Conservation (phyloP, 73 alveolate genomes). For the Strombidium stylifer region DNA sequence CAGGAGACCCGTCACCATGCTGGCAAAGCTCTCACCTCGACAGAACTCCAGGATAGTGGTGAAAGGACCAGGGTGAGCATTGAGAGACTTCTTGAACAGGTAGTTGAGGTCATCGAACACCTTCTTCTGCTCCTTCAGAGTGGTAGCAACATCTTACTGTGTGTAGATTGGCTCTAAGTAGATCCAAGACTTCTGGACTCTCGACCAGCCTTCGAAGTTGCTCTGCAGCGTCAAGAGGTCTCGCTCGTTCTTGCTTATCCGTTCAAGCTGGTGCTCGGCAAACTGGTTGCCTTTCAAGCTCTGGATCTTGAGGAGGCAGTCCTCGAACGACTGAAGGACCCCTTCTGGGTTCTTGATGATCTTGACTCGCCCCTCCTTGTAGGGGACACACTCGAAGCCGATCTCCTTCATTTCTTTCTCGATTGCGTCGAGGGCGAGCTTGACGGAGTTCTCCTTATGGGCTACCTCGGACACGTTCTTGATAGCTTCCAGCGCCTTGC, state of each 20-base stretch:
- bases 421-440: conserved; percentile 52
- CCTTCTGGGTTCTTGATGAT: conserved; percentile 48
- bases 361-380: conserved; percentile 49
- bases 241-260: conserved; percentile 49
- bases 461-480: conserved; percentile 63
- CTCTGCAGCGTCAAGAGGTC: conserved; percentile 64
- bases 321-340: conserved; percentile 45
- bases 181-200: conserved; percentile 88
- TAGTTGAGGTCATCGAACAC: conserved; percentile 84
- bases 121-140: conserved; percentile 87
- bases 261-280: conserved; percentile 44
- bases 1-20: conserved; percentile 71
- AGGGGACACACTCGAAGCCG: conserved; percentile 39
- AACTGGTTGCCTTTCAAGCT: conserved; percentile 39
- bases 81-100: conserved; percentile 83
- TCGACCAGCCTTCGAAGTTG: conserved; percentile 93
- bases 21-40: conserved; percentile 59
- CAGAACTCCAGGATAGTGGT: conserved; percentile 92
- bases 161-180: conserved; percentile 93
- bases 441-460: conserved; percentile 53
- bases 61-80: conserved; percentile 64
- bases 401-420: conserved; percentile 47
- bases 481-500: conserved; percentile 31
- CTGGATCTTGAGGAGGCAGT: conserved; percentile 40
- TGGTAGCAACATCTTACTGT: conserved; percentile 87